Base-by-base conservation (phyloP, 352 stramenopile genomes). In the Halophytophthora polymorphica region DNA sequence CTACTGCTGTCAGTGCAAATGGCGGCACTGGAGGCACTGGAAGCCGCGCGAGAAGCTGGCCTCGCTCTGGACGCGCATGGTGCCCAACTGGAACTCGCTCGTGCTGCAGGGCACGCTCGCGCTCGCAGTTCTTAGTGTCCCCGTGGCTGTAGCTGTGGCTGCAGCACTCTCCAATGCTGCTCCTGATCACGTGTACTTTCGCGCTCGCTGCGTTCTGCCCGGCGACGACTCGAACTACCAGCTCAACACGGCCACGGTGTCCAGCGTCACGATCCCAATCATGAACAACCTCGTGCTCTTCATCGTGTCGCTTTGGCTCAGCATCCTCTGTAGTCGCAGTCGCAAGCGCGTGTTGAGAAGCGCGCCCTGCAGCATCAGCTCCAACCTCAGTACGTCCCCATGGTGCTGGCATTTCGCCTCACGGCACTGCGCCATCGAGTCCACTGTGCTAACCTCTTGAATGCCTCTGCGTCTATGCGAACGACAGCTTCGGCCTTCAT, bases 51-150 rank as follows among this genome's bases (percentile, higher is more conserved):
- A 60, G 13, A 66, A 50, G 57, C 46, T 77, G 7, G 42, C 57
- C 23, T 71, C 73, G 36, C 56, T 88, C 5, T 89, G 71, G 69
- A 64, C 28, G 40, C 77, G 81, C 8, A 61, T 88, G 44, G 53
- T 75, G 37, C 66, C 69, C n/a, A 86, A 83, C 48, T 92, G 81
- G 81, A 74, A 92, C 45, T 88, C 78, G n/a, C 69, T 80, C 28
- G 80, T 75, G n/a, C 44, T 90, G 1, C 73, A 80, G 29, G 56
- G 69, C 13, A 83, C 73, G 12, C 66, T 92, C 18, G 37, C 73
- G 2, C 42, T 88, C 40, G 71, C 73, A 5, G 45, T 88, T 14
- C 44, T 81, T 5, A 73, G 66, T 44, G 72, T 92, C 10, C 61
- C 60, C 0, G 18, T 88, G 17, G 72, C 72, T 0, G 61, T 83